Percentiles rank a stretch among this genome's conserved stretches.
Evolutionary conservation across 495 filamentous ascomycete species (phyloP).

Genomic region (Daldinia caldariorum): DNA sequence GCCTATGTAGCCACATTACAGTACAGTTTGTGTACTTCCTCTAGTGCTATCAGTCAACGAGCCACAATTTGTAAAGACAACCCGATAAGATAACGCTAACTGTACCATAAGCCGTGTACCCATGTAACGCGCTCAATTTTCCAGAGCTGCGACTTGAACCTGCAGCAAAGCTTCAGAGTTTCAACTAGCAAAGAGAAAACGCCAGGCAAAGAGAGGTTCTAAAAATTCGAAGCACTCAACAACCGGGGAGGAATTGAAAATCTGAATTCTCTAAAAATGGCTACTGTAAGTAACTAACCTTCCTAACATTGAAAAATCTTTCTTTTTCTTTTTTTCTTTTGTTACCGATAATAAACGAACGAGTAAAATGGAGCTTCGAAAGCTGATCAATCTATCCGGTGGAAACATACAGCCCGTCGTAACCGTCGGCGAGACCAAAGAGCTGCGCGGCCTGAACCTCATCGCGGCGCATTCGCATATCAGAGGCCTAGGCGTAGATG

Average conservation of each 20-base stretch:
- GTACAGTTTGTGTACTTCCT: no score
- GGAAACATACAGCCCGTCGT: slow-evolving; percentile 75
- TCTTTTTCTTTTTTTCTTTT: no score
- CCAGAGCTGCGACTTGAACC: slow-evolving; percentile 26
- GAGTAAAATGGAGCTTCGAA: slow-evolving; percentile 15
- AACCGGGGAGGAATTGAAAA: slow-evolving; percentile 7
- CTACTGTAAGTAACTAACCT: slow-evolving; percentile 40
- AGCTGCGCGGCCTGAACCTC: slow-evolving; percentile 92
- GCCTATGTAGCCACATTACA: not conserved
- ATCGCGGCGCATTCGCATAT: slow-evolving; percentile 99
- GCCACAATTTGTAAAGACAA: not conserved
- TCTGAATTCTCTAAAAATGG: slow-evolving; percentile 19
- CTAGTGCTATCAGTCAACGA: no score
- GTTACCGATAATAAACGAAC: slow-evolving; percentile 1
- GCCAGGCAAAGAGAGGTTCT: not conserved
- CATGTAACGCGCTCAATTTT: slow-evolving; percentile 27
- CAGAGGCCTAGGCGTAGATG: slow-evolving; percentile 91
- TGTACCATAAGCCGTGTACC: not conserved
- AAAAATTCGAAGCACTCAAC: slow-evolving; percentile 3
- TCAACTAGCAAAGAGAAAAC: slow-evolving; percentile 22
- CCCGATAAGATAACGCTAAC: slow-evolving; percentile 12
- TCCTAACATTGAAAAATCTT: slow-evolving; percentile 9
- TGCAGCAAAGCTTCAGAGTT: slow-evolving; percentile 15
- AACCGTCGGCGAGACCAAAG: slow-evolving; percentile 92
- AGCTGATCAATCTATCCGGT: slow-evolving; percentile 29